Base-by-base conservation (phyloP, 306 rosid species). In the Vigna angularis region DNA sequence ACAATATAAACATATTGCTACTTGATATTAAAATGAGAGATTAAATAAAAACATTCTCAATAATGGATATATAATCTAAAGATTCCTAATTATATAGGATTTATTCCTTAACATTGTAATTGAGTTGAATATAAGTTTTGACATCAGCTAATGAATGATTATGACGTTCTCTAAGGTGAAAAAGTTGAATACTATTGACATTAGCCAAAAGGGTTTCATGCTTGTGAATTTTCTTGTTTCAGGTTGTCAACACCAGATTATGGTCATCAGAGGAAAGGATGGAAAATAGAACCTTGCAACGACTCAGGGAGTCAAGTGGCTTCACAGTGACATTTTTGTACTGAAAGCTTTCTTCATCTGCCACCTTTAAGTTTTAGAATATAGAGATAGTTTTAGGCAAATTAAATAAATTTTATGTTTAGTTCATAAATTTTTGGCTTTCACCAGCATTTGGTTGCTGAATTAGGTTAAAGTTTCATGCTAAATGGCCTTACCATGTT, bases 231-330 rank as follows among this genome's bases (percentile, higher is more conserved):
- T 61, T 74, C 14, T 48, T 79, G 44, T 79, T 32, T 45, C 72
- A 90, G 97, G 84, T 77, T 88, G 76, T 84, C 95, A 26, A 49
- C 89, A 26, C 49, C 89, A 51, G 77, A 78, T 57, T 79, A 45
- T 79, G 73, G 42, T 68, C 80, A 18, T 47, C 84, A 87, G 78
- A 85, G 89, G 77, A 92, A 87, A 78, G 61, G 79, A 22, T 38
- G 70, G 45, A 84, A 83, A 69, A 62, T 66, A 2, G 82, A 81
- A 62, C 66, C 76, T 72, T 70, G 84, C 66, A 80, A 84, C 24
- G 82, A 85, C 30, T 90, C 87, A 7, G 85, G 89, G 45, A 90
- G 89, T 88, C 92, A 90, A 83, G 83, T 86, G 61, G 91, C 87
- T 62, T 88, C 91, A 44, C 82, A 81, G 38, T 87, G 86, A 87